Base-by-base conservation (phyloP, 2,329 filamentous ascomycete genomes). In the Neurospora crassa region DNA sequence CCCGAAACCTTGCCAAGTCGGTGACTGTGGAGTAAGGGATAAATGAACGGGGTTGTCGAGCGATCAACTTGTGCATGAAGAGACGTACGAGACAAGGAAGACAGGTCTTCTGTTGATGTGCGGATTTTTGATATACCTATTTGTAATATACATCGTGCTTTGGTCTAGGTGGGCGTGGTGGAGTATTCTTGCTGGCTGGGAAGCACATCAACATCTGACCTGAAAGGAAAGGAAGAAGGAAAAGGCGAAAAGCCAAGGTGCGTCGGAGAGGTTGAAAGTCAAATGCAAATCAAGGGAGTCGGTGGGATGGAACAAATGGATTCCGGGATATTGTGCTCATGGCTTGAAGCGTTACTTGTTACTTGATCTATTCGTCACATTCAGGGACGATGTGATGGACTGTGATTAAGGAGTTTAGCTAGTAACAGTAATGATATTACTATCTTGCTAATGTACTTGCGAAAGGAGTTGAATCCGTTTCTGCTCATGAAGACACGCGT, bases 1-100 rank as follows among this genome's bases (percentile, higher is more conserved):
- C 96, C 72, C 92, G 96, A 79, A 99, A 99, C 86, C 85, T 99
- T 84, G 96, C 96, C 82, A 99, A 99, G 90, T 97, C 94, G 74
- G 96, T 99, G 75, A 99, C 96, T 75, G 96, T 99, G 77, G 96
- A 99, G 89, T 99, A 95, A 86, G 40, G 71, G 42, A 59, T 53
- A 69, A 68, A 47, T 20, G 67, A 43, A 47, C 53, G 53, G 69
- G 53, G 53, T 43, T 24, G 70, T 20, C 59, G 63, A 63, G 63
- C 63, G 63, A 68, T 42, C n/a, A 18, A 40, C 67, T 16, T 42
- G 8, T 11, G 18, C 34, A 41, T 16, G 67, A 63, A 63, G 53
- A 37, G 47, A 29, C 12, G 20, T 40, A 53, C 47, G 47, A 16
- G 47, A 53, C 47, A 68, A 68, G 67, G 67, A 42, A 68, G 67